A percentile compares a stretch with the other conserved stretches of the same genome.
These are phyloP conservation scores for Epichloe hybrida DNA, from an alignment of 2,329 filamentous ascomycete genomes.

Conservation along the genomic window DNA sequence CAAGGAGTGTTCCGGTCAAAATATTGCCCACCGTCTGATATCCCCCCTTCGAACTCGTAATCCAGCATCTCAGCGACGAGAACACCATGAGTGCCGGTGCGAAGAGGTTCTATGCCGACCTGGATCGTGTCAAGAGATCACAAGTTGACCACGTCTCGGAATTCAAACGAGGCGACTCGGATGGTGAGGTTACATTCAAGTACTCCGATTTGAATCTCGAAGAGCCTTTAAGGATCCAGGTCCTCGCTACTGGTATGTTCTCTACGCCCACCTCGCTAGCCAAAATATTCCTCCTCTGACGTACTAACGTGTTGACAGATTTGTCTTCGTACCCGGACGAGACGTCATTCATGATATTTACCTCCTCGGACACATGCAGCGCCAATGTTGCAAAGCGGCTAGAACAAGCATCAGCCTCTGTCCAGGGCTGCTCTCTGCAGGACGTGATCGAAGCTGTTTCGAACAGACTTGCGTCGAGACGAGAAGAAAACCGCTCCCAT, in stretches of 20 bases:
- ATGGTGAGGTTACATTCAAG: constrained; percentile 57
- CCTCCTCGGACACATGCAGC: constrained; percentile 20
- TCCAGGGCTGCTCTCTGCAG: constrained; percentile 9
- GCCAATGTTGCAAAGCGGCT: constrained; percentile 28
- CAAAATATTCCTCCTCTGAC: neutral
- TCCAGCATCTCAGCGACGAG: neutral
- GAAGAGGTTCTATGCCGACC: constrained; percentile 42
- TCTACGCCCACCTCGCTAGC: constrained; percentile 4
- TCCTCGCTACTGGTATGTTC: constrained; percentile 21
- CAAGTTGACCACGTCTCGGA: constrained; percentile 36
- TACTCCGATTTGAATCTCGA: constrained; percentile 23
- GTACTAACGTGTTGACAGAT: constrained; percentile 10
- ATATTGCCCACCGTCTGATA: neutral
- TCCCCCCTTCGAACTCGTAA: neutral
- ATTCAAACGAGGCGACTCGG: constrained; percentile 50
- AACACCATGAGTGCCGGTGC: neutral
- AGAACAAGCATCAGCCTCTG: constrained; percentile 21
- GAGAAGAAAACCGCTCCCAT: neutral
- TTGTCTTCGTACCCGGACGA: constrained; percentile 24
- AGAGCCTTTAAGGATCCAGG: constrained; percentile 21
- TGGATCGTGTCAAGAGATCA: constrained; percentile 23
- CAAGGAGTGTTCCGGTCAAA: neutral
- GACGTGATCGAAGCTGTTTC: constrained; percentile 3
- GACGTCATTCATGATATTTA: constrained; percentile 29
- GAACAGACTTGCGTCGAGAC: neutral